Conservation (phyloP, 805 yeast genomes). For the Starmerella apis region DNA sequence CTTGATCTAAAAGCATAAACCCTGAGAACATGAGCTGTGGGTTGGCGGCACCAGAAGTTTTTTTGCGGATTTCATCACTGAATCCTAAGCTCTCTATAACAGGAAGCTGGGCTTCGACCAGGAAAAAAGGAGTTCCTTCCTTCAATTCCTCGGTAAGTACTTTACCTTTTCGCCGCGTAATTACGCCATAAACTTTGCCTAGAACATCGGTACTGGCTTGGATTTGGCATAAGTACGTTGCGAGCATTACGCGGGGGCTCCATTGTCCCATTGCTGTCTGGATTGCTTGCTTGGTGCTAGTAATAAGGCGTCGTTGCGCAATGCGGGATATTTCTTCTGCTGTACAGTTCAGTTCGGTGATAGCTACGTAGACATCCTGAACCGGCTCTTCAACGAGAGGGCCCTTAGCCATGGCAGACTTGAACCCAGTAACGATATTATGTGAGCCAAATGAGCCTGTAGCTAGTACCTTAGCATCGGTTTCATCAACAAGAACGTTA, state of each 20-base stretch:
- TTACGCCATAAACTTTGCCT: slow-evolving; percentile 91
- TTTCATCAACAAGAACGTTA: slow-evolving; percentile 18
- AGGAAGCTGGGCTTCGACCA: slow-evolving; percentile 73
- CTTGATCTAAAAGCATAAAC: slow-evolving; percentile 72
- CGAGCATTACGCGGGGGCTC: slow-evolving; percentile 84
- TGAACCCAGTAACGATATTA: slow-evolving; percentile 69
- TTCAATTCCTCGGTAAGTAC: slow-evolving; percentile 89
- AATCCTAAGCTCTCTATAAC: slow-evolving; percentile 96
- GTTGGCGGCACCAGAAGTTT: slow-evolving; percentile 92
- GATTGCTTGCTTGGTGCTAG: slow-evolving; percentile 61
- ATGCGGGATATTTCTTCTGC: slow-evolving; percentile 16
- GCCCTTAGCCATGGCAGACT: slow-evolving; percentile 70
- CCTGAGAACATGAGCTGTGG: slow-evolving; percentile 92
- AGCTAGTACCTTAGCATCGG: slow-evolving; percentile 5
- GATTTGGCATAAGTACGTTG: slow-evolving; percentile 87
- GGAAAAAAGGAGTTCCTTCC: slow-evolving; percentile 96
- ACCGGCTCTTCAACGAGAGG: slow-evolving; percentile 82
- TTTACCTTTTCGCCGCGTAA: slow-evolving; percentile 76
- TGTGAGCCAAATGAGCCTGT: slow-evolving; percentile 14
- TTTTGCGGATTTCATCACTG: slow-evolving; percentile 85
- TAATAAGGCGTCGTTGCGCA: slow-evolving; percentile 55
- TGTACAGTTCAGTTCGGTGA: slow-evolving; percentile 24
- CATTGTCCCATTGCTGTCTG: slow-evolving; percentile 61
- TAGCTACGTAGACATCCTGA: slow-evolving; percentile 49
- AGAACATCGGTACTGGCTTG: slow-evolving; percentile 91